Conservation (phyloP, 768 basidiomycete genomes). For the Termitomyces eurrhizus region DNA sequence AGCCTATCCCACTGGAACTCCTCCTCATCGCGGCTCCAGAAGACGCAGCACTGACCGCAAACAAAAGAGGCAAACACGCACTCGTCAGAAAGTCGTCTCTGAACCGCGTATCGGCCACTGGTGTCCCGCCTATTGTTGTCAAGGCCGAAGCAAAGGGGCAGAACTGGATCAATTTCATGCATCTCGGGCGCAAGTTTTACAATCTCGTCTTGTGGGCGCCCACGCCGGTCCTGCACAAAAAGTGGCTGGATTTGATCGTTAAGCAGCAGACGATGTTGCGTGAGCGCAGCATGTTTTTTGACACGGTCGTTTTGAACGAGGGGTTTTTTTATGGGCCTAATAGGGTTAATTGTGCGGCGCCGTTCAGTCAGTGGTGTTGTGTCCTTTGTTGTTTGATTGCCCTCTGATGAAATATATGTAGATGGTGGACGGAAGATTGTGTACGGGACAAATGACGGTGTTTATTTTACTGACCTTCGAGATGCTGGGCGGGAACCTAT, state of each 20-base stretch:
- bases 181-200: constrained; percentile 91
- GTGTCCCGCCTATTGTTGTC: constrained; percentile 45
- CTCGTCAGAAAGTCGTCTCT: constrained; percentile 45
- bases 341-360: constrained; percentile 90
- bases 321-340: constrained; percentile 84
- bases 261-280: constrained; percentile 86
- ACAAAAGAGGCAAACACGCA: constrained; percentile 38
- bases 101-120: constrained; percentile 32
- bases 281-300: constrained; percentile 84
- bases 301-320: constrained; percentile 79
- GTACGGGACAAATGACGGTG: constrained; percentile 97
- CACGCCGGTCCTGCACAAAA: constrained; percentile 78
- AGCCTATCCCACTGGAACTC: constrained; percentile 97
- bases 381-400: too few species aligned
- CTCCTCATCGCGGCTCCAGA: constrained; percentile 79
- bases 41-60: constrained; percentile 41
- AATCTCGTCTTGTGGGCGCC: constrained; percentile 89
- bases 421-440: constrained; percentile 82
- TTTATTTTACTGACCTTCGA: constrained; percentile 88
- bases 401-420: constrained; percentile 25
- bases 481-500: constrained; percentile 77
- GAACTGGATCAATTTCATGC: constrained; percentile 89
- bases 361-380: constrained; percentile 62
- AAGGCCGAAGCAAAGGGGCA: constrained; percentile 74
- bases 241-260: constrained; percentile 90